Base-by-base conservation (phyloP, 2,329 filamentous ascomycete species). In the Chrysosphaeria jannelii region DNA sequence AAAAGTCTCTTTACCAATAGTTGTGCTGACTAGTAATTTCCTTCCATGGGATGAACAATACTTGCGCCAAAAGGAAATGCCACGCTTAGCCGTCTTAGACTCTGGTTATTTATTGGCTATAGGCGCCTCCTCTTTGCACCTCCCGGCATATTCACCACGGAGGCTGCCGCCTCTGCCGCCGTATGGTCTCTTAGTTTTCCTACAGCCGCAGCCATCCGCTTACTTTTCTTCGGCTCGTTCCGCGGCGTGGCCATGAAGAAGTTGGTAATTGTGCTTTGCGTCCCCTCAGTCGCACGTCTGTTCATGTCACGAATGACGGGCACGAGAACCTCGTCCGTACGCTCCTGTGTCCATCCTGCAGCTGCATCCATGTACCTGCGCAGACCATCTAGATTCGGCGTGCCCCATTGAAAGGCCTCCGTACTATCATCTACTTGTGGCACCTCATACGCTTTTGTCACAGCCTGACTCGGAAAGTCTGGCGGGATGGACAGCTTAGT, bases 301-400 rank as follows among this genome's bases (percentile, higher is more conserved):
- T 93, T 93, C 72, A 97, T 89, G 37, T 97, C 85, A 27, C 67
- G 58, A 31, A 97, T 85, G 2, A 97, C 88, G 0, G 85, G 85
- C 2, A 97, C 75, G 2, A 97, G 57, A 3, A 97, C 72, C 42
- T 97, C 85, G 36, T 97, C 85, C 0, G 81, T 93, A 6, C 78
- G 56, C 42, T 93, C 81, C 40, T 71, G 67, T 25, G 55, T 65
- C 85, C 85, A 97, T 0, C 85, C 85, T 33, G 97, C 75, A 2
- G 81, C 91, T 2, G 60, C 51, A 71, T 88, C 90, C 18, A 97
- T 50, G 36, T 85, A 97, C 13, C 56, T 52, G 5, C 88, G 51
- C 30, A 97, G 47, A 0, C 75, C 74, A 29, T 85, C 74, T 1
- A 97, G 53, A 38, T 97, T 81, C 0, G 85, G 85, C 0, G 91